Evolutionary conservation across 208 protist species (phyloP).

Genomic region (Wallacemonas rigidus): DNA sequence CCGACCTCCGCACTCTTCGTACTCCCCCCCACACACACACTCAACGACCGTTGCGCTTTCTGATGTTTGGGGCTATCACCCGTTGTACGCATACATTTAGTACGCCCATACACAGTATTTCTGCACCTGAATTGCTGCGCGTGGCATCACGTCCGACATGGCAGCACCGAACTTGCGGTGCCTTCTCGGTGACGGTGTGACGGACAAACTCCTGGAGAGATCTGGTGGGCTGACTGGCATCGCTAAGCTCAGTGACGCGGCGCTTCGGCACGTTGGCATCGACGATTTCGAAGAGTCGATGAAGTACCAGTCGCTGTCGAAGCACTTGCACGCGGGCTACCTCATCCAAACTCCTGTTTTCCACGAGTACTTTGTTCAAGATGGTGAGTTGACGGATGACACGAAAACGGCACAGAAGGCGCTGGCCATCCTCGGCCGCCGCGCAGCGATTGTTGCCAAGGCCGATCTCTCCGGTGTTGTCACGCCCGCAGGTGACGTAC

Average conservation of each 20-base stretch:
- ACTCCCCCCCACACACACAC: no score
- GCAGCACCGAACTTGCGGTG: conserved; percentile 55
- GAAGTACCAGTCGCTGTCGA: conserved; percentile 9
- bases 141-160: conserved; percentile 11
- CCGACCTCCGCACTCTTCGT: no score
- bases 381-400: conserved; percentile 41
- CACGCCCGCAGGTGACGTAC: conserved; percentile 20
- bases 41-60: no score
- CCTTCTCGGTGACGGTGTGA: conserved; percentile 52
- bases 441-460: conserved; percentile 62
- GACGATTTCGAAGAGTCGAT: conserved; percentile 39
- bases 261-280: conserved; percentile 65
- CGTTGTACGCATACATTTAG: no score
- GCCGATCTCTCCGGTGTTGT: conserved; percentile 48
- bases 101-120: no score
- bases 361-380: conserved; percentile 55
- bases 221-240: conserved; percentile 62
- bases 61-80: no score
- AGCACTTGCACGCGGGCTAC: conserved; percentile 52
- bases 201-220: conserved; percentile 41
- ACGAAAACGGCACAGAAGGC: conserved; percentile 69
- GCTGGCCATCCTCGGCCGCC: conserved; percentile 57
- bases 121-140: no score
- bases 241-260: conserved; percentile 58
- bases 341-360: conserved; percentile 67